A percentile compares a stretch with the other conserved stretches of the same genome.
phyloP scores from a whole-genome alignment of 306 rosid species.

The Cucurbita maxima region DNA sequence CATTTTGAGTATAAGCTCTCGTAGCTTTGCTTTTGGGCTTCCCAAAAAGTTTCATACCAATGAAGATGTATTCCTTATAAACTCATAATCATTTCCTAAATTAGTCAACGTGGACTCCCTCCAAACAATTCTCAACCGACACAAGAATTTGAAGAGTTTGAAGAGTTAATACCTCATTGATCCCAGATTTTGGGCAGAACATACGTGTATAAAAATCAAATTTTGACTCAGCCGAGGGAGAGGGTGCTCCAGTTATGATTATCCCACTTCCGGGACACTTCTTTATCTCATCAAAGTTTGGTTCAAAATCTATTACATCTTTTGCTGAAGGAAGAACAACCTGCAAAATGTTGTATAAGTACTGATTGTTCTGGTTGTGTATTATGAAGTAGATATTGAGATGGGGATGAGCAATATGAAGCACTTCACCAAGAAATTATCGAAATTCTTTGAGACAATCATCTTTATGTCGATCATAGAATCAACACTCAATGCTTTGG shows the following conservation, averaged over 20 bases:
- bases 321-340: constrained; percentile 37
- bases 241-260: constrained; percentile 39
- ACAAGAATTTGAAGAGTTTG: neutral
- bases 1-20: too few species aligned
- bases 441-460: neutral
- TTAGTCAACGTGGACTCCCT: too few species aligned
- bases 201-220: constrained; percentile 54
- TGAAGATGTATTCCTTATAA: too few species aligned
- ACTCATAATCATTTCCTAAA: too few species aligned
- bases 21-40: too few species aligned
- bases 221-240: constrained; percentile 27
- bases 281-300: constrained; percentile 29
- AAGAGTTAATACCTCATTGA: constrained; percentile 40
- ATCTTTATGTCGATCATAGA: constrained; percentile 33
- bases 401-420: neutral
- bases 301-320: constrained; percentile 36
- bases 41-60: too few species aligned
- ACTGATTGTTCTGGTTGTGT: too few species aligned
- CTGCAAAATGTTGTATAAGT: constrained; percentile 22
- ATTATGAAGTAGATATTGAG: too few species aligned
- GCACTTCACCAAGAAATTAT: constrained; percentile 35
- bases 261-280: constrained; percentile 53
- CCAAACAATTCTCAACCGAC: too few species aligned
- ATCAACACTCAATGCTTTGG: constrained; percentile 28
- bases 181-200: constrained; percentile 46